Percentiles rank a stretch among this genome's conserved stretches.
Conservation (phyloP, 257 asterid species). For the Mitragyna speciosa region DNA sequence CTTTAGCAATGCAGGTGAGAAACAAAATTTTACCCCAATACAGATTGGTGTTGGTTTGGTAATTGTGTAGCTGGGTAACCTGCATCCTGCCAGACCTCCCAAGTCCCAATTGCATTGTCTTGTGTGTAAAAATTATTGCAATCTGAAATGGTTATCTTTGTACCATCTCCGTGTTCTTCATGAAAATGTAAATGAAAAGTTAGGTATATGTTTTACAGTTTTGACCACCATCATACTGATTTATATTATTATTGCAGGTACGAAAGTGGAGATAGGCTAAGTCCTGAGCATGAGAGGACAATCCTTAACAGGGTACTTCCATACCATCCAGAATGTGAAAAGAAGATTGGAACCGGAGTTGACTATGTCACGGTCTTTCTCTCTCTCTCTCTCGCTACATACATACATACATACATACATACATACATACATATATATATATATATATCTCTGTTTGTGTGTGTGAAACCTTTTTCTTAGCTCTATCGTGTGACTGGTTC, state of each 20-base stretch:
- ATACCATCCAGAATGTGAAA: constrained; percentile 69
- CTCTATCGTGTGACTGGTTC: neutral
- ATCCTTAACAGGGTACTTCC: constrained; percentile 79
- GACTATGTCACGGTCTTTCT: constrained; percentile 46
- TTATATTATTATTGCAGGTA: constrained; percentile 50
- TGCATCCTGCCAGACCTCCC: neutral
- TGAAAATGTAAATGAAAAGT: neutral
- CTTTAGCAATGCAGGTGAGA: neutral
- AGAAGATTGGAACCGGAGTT: constrained; percentile 79
- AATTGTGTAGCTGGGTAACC: neutral
- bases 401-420: too few species aligned
- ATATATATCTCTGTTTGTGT: too few species aligned
- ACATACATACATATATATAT: too few species aligned
- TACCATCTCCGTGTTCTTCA: neutral
- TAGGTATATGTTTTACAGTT: neutral
- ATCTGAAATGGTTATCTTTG: neutral
- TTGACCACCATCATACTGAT: neutral
- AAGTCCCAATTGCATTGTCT: neutral
- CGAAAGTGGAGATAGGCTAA: constrained; percentile 70
- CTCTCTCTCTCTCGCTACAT: neutral
- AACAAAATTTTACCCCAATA: neutral
- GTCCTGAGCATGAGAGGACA: constrained; percentile 73
- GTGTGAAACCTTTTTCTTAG: neutral
- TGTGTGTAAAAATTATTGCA: neutral
- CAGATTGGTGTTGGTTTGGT: neutral